phyloP scores from a whole-genome alignment of 73 alveolate species.

The Durusdinium trenchii region DNA sequence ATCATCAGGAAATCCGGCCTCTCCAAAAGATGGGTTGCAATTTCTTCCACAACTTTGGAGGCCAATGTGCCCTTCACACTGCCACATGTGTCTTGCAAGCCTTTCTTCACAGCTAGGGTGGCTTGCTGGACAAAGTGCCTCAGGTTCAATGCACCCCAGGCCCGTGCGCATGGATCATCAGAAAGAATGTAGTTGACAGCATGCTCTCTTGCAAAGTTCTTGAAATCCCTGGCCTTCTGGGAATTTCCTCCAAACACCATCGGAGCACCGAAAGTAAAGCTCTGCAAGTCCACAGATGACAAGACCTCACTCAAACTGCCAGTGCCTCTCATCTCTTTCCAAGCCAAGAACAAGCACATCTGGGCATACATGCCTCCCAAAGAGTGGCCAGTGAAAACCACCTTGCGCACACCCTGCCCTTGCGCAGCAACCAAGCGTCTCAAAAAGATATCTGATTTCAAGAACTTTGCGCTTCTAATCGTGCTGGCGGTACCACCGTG shows the following conservation, averaged over 20 bases:
- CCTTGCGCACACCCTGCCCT: neutral
- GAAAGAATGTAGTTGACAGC: conserved; percentile 59
- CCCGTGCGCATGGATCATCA: conserved; percentile 79
- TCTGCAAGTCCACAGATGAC: neutral
- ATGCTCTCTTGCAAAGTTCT: neutral
- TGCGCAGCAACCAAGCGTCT: neutral
- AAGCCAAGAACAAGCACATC: neutral
- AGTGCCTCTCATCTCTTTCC: too few species aligned
- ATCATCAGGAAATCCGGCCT: neutral
- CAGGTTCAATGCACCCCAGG: conserved; percentile 44
- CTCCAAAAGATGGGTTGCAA: neutral
- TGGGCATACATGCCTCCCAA: conserved; percentile 51
- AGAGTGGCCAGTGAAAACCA: neutral
- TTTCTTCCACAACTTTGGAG: neutral
- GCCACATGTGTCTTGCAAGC: neutral
- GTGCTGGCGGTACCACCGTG: neutral
- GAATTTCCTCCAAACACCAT: conserved; percentile 25
- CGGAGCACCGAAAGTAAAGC: conserved; percentile 38
- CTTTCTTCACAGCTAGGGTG: neutral
- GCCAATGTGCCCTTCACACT: conserved; percentile 6
- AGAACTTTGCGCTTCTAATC: neutral
- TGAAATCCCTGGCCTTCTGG: neutral
- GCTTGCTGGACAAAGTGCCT: neutral
- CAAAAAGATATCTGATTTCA: neutral
- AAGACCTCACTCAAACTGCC: too few species aligned